Conservation (phyloP, 2,329 filamentous ascomycete genomes). For the Monilinia polystroma region DNA sequence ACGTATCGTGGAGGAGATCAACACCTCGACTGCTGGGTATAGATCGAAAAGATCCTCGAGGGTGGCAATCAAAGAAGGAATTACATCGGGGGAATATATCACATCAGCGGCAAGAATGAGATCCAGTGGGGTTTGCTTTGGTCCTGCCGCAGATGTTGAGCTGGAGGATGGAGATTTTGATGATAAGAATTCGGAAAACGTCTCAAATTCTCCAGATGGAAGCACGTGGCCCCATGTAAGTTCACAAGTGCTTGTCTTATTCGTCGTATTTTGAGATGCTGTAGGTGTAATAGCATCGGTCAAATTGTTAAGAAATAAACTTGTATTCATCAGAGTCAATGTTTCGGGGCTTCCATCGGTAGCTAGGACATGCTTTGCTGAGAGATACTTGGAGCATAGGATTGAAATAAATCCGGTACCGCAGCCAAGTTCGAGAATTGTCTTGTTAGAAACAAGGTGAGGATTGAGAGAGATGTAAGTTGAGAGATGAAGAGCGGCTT, state of each 20-base stretch:
- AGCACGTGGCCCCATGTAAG: conserved; percentile 46
- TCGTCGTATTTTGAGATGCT: conserved; percentile 25
- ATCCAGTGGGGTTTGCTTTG: conserved; percentile 50
- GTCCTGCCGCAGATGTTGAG: neutral
- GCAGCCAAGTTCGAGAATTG: conserved; percentile 69
- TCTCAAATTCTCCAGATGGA: conserved; percentile 41
- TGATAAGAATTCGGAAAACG: conserved; percentile 17
- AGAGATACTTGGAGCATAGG: conserved; percentile 67
- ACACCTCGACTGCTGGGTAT: conserved; percentile 55
- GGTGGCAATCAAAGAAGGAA: conserved; percentile 64
- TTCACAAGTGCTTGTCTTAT: conserved; percentile 57
- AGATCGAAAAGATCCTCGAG: conserved; percentile 60
- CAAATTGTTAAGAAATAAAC: conserved; percentile 66
- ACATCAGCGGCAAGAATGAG: conserved; percentile 74
- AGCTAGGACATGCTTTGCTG: conserved; percentile 58
- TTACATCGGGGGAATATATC: conserved; percentile 68
- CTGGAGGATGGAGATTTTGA: conserved; percentile 8
- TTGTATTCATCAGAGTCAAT: conserved; percentile 64
- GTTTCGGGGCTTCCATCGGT: conserved; percentile 76
- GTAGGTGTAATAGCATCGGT: conserved; percentile 25
- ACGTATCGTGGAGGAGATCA: conserved; percentile 70
- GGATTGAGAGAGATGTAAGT: conserved; percentile 56
- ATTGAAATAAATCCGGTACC: conserved; percentile 76
- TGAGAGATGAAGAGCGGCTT: conserved; percentile 72
- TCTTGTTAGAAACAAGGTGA: conserved; percentile 50